Conservation (phyloP, 352 stramenopile species). For the Globisporangium middletonii region DNA sequence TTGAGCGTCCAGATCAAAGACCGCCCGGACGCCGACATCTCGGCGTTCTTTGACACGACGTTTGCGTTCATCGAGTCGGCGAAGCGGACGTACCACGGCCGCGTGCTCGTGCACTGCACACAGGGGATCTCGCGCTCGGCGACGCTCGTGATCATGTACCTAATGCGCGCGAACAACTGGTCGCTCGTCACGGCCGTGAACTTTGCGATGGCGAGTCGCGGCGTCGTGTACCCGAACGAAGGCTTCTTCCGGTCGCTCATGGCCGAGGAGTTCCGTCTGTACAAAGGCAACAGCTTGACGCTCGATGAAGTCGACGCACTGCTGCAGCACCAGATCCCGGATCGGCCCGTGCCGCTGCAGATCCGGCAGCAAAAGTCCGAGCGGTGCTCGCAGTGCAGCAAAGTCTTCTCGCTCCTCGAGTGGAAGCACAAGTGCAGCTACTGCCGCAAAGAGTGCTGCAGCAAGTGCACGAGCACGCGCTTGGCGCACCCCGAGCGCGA, state of each 20-base stretch:
- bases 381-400: conserved; percentile 61
- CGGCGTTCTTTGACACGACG: conserved; percentile 56
- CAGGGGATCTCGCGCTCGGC: conserved; percentile 80
- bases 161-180: conserved; percentile 81
- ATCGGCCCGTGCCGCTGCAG: conserved; percentile 66
- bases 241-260: conserved; percentile 74
- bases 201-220: conserved; percentile 66
- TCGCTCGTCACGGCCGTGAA: conserved; percentile 81
- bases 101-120: conserved; percentile 80
- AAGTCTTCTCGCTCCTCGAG: conserved; percentile 73
- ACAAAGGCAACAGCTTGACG: conserved; percentile 71
- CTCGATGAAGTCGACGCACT: conserved; percentile 66
- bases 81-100: conserved; percentile 67
- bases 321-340: conserved; percentile 64
- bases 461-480: conserved; percentile 77
- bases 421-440: conserved; percentile 85
- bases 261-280: conserved; percentile 69
- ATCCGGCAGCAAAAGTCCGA: conserved; percentile 57
- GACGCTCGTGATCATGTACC: conserved; percentile 83
- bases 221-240: conserved; percentile 80
- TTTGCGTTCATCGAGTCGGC: conserved; percentile 77
- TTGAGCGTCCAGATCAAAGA: conserved; percentile 81
- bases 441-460: conserved; percentile 73
- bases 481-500: conserved; percentile 56
- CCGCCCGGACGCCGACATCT: conserved; percentile 61